Base-by-base conservation (phyloP, 129 eudicot genomes). In the Flaveria bidentis region DNA sequence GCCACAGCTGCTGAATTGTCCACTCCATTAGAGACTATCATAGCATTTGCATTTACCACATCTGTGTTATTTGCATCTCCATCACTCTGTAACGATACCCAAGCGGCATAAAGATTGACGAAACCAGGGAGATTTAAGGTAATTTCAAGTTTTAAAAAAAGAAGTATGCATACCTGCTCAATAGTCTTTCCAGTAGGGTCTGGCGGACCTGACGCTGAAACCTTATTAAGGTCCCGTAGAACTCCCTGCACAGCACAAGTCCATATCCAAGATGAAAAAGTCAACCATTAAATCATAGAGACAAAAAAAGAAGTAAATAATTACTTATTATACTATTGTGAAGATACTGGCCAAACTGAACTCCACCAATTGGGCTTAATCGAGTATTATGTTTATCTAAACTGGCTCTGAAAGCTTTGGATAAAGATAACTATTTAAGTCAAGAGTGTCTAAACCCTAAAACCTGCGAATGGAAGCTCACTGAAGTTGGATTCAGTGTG, bases 211-310 rank as follows among this genome's bases (percentile, higher is more conserved):
- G 78, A 28, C 39, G 86, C 33, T 68, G 94, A 66, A 79, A 86
- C 91, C 82, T 86, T 88, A 46, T 91, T 70, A 49, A 91, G 87
- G 76, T 91, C 93, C 67, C 97, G 74, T 66, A 91, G 56, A 75
- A 84, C 74, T 51, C 97, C 97, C 97, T 91, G 81, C 83, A 78
- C 62, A 60, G 80, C 83, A 80, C 62, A 60, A 81, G 12, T 36
- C 12, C 16, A 23, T 53, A 49, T 49, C 53, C 53, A 2, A 5
- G 53, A 49, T 49, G 1, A 49, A 3, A 13, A 49, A 49, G 5
- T 49, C 17, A 49, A 49, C 12, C 53, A 13, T 49, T n/a, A 49
- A 2, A 49, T 49, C 53, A 49, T 13, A 49, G 53, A 44, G 0
- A 47, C 53, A 9, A 47, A 13, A 47, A 4, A 47, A 2, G 16